Conservation (phyloP, 176 grass and related monocot species). For the Oryza rufipogon region DNA sequence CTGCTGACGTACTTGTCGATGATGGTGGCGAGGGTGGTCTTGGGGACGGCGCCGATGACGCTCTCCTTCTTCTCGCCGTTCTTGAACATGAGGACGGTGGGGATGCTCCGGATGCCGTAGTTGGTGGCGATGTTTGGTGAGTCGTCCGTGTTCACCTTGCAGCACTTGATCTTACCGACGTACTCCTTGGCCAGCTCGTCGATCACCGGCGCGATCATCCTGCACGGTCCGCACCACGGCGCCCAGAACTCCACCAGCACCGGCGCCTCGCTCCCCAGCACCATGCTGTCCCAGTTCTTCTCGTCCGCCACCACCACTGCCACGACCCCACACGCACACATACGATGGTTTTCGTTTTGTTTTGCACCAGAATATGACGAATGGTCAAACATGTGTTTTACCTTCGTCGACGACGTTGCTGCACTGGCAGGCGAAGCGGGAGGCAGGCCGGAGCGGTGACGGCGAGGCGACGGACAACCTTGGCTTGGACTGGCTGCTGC, state of each 20-base stretch:
- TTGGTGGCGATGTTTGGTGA: constrained; percentile 68
- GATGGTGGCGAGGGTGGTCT: constrained; percentile 58
- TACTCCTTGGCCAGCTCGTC: constrained; percentile 93
- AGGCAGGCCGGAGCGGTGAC: constrained; percentile 17
- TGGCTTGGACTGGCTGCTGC: constrained; percentile 28
- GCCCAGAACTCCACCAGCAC: constrained; percentile 99
- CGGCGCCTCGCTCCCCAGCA: constrained; percentile 62
- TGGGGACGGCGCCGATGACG: constrained; percentile 85
- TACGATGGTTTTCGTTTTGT: too few species aligned
- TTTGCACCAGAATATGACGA: too few species aligned
- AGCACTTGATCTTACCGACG: constrained; percentile 75
- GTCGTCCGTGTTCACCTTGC: constrained; percentile 93
- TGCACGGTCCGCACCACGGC: constrained; percentile 96
- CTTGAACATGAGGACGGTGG: constrained; percentile 93
- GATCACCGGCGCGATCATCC: constrained; percentile 92
- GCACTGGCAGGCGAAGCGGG: constrained; percentile 61
- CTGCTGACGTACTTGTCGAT: constrained; percentile 77
- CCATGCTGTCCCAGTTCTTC: constrained; percentile 70
- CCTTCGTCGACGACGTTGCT: constrained; percentile 86
- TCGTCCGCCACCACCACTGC: constrained; percentile 78
- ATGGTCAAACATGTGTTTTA: not conserved
- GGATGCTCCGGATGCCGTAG: constrained; percentile 91
- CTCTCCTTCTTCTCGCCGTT: constrained; percentile 92
- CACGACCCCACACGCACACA: not conserved
- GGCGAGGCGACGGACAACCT: constrained; percentile 9